Percentiles rank a stretch among this genome's conserved stretches.
Conservation (phyloP, 2,329 filamentous ascomycete species). For the Xylariaceae sp. region DNA sequence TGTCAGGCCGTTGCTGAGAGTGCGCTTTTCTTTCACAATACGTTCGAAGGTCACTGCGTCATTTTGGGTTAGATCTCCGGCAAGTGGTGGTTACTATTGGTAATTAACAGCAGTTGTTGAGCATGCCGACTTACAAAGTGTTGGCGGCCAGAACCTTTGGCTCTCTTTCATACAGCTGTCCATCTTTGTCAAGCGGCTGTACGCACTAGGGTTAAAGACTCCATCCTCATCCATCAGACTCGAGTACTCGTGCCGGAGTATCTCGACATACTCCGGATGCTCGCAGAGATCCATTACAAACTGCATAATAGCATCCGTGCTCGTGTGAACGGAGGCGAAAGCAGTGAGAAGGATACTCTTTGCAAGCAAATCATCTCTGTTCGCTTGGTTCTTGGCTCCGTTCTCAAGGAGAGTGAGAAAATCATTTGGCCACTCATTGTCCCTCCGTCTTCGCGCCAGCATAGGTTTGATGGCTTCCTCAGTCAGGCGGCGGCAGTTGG, state of each 20-base stretch:
- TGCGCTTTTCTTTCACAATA: slow-evolving; percentile 24
- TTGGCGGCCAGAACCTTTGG: slow-evolving; percentile 38
- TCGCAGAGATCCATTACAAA: slow-evolving; percentile 38
- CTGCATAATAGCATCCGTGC: slow-evolving; percentile 33
- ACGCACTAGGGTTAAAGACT: slow-evolving; percentile 19
- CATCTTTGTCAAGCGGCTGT: slow-evolving; percentile 38
- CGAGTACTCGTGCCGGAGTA: slow-evolving; percentile 47
- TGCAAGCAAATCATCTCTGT: slow-evolving; percentile 4
- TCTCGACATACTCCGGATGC: slow-evolving; percentile 47
- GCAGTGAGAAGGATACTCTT: slow-evolving; percentile 37
- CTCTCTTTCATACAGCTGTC: slow-evolving; percentile 47
- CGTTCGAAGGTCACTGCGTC: slow-evolving; percentile 32
- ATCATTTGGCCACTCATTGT: slow-evolving; percentile 22
- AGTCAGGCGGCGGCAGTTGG: slow-evolving; percentile 32
- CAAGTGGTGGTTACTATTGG: not conserved
- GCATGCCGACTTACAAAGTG: slow-evolving; percentile 25
- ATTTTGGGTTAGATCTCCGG: too few species aligned
- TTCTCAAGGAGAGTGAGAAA: not conserved
- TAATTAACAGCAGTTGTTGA: not conserved
- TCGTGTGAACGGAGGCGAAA: slow-evolving; percentile 41
- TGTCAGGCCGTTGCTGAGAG: slow-evolving; percentile 39
- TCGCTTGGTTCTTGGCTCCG: not conserved
- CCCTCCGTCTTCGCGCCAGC: slow-evolving; percentile 27
- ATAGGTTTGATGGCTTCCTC: slow-evolving; percentile 36
- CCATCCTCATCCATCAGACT: slow-evolving; percentile 25